A percentile compares a stretch with the other conserved stretches of the same genome.
Conservation (phyloP, 495 filamentous ascomycete genomes). For the Lophiotrema nucula region DNA sequence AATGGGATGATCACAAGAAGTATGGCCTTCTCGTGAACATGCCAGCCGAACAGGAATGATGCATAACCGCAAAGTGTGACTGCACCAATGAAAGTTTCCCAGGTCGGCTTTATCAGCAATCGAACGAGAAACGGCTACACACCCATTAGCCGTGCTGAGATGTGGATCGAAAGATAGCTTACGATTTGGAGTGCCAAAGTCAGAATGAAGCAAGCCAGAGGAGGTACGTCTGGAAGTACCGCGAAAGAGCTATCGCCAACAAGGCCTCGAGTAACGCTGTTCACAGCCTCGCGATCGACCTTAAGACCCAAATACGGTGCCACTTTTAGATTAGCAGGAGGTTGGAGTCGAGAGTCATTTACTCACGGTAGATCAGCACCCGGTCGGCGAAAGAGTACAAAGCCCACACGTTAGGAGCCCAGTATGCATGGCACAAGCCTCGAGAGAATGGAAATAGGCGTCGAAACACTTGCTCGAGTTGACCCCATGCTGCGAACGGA, state of each 20-base stretch:
- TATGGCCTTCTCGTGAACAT: slow-evolving; percentile 97
- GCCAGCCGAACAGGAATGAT: slow-evolving; percentile 97
- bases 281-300: slow-evolving; percentile 70
- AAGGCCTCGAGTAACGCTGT: slow-evolving; percentile 86
- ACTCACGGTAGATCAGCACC: slow-evolving; percentile 72
- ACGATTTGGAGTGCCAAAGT: slow-evolving; percentile 81
- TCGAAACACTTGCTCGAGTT: slow-evolving; percentile 81
- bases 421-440: slow-evolving; percentile 94
- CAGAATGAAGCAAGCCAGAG: slow-evolving; percentile 73
- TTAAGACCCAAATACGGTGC: slow-evolving; percentile 74
- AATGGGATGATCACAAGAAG: slow-evolving; percentile 94
- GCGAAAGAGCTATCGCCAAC: slow-evolving; percentile 96
- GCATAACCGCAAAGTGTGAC: slow-evolving; percentile 94
- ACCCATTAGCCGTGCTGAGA: slow-evolving; percentile 30
- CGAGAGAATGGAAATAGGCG: slow-evolving; percentile 91
- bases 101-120: slow-evolving; percentile 76
- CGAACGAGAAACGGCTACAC: slow-evolving; percentile 70
- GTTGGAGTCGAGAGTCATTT: neutral
- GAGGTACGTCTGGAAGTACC: slow-evolving; percentile 81
- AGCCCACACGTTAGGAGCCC: slow-evolving; percentile 97
- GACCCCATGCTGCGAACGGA: slow-evolving; percentile 79
- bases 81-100: slow-evolving; percentile 83
- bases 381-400: slow-evolving; percentile 92
- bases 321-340: slow-evolving; percentile 50
- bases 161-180: slow-evolving; percentile 32